phyloP scores from a whole-genome alignment of 495 filamentous ascomycete genomes.

The Penicillium pulvis region DNA sequence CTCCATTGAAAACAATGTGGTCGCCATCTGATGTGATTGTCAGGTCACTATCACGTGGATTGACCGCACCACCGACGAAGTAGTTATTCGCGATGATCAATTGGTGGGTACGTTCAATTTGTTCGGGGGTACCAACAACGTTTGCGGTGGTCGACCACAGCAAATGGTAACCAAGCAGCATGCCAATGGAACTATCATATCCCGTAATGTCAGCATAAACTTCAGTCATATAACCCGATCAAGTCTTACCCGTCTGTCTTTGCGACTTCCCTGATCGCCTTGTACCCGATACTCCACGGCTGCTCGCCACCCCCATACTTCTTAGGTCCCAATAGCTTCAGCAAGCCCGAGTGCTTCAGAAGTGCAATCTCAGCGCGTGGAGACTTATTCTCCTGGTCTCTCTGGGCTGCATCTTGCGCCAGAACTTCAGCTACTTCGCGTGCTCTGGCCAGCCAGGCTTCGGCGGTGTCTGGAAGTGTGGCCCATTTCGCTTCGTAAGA shows the following conservation, averaged over 20 bases:
- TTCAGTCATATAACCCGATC: background rate
- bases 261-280: constrained; percentile 59
- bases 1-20: constrained; percentile 56
- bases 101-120: constrained; percentile 52
- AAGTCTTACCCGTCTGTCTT: constrained; percentile 53
- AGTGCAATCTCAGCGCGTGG: constrained; percentile 57
- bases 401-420: constrained; percentile 49
- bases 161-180: constrained; percentile 63
- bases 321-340: constrained; percentile 55
- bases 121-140: constrained; percentile 57
- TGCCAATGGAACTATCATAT: constrained; percentile 48
- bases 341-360: constrained; percentile 58
- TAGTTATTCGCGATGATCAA: constrained; percentile 60
- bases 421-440: constrained; percentile 55
- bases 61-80: constrained; percentile 65
- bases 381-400: constrained; percentile 59
- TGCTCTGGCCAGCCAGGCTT: constrained; percentile 54
- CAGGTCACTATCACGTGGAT: constrained; percentile 60
- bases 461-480: constrained; percentile 42
- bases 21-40: constrained; percentile 54
- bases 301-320: constrained; percentile 61
- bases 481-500: constrained; percentile 49
- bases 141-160: constrained; percentile 60
- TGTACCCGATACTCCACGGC: constrained; percentile 57
- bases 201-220: background rate